These are phyloP conservation scores for Zanthoxylum bungeanum DNA, from an alignment of 345 rosid species.

Conservation along the genomic window DNA sequence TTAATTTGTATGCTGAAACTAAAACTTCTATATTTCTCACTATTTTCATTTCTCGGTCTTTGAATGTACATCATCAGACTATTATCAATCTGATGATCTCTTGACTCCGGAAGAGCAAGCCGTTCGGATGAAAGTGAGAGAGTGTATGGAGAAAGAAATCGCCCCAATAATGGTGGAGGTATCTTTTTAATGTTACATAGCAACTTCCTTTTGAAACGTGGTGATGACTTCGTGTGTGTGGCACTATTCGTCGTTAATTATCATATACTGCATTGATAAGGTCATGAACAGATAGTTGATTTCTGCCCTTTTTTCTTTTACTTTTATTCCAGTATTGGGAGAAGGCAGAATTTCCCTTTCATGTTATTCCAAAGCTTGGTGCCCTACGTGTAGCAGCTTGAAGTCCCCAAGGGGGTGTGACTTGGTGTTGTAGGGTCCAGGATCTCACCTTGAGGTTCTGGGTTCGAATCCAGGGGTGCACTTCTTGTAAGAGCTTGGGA, in stretches of 20 bases:
- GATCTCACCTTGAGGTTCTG: too few relatives aligned
- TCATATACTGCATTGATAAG: too few relatives aligned
- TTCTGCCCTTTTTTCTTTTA: slow-evolving; percentile 1
- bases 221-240: too few relatives aligned
- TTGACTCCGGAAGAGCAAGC: slow-evolving; percentile 76
- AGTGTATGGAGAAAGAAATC: slow-evolving; percentile 82
- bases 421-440: too few relatives aligned
- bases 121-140: slow-evolving; percentile 59
- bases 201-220: too few relatives aligned
- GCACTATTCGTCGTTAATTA: too few relatives aligned
- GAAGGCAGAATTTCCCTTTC: slow-evolving; percentile 95
- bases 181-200: slow-evolving; percentile 12
- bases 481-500: too few relatives aligned
- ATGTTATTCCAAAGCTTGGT: slow-evolving; percentile 71
- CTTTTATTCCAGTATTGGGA: slow-evolving; percentile 68
- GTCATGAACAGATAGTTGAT: too few relatives aligned
- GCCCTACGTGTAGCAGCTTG: slow-evolving; percentile 52
- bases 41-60: slow-evolving; percentile 3
- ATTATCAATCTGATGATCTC: slow-evolving; percentile 68
- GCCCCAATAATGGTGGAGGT: slow-evolving; percentile 91
- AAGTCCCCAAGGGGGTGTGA: too few relatives aligned
- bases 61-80: slow-evolving; percentile 64
- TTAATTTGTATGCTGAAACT: too few relatives aligned
- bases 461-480: too few relatives aligned
- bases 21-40: not conserved